A percentile compares a stretch with the other conserved stretches of the same genome.
These are phyloP conservation scores for Aspergillus proliferans DNA, from an alignment of 2,329 filamentous ascomycete species.

Conservation along the genomic window DNA sequence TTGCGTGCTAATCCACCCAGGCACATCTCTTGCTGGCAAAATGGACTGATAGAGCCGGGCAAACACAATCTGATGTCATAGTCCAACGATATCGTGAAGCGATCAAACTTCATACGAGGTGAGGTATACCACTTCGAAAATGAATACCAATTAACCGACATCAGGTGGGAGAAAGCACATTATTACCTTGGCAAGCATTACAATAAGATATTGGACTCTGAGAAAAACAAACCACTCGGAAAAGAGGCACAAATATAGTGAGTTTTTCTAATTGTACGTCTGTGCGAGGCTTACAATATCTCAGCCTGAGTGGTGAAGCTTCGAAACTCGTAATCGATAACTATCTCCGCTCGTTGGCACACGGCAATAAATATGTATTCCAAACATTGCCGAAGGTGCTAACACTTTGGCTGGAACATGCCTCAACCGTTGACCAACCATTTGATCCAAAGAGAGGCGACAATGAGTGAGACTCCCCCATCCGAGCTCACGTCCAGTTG, in stretches of 20 bases:
- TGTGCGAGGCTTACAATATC: slow-evolving; percentile 14
- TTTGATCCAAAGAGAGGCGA: slow-evolving; percentile 47
- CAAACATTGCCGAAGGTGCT: slow-evolving; percentile 87
- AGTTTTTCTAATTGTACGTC: slow-evolving; percentile 8
- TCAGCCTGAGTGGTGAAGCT: slow-evolving; percentile 66
- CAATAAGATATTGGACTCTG: slow-evolving; percentile 88
- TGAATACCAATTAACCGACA: slow-evolving; percentile 4
- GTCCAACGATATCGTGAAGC: slow-evolving; percentile 78
- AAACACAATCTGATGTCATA: slow-evolving; percentile 76
- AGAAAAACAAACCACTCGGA: slow-evolving; percentile 67
- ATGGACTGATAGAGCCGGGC: slow-evolving; percentile 93
- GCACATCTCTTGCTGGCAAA: slow-evolving; percentile 87
- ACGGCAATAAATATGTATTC: slow-evolving; percentile 91
- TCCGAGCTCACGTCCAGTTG: background rate
- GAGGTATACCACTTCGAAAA: background rate
- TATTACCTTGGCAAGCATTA: slow-evolving; percentile 97
- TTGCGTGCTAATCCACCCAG: slow-evolving; percentile 28
- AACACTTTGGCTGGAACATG: slow-evolving; percentile 91
- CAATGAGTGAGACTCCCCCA: slow-evolving; percentile 30
- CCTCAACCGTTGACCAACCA: slow-evolving; percentile 62
- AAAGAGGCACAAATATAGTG: slow-evolving; percentile 70
- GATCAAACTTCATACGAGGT: slow-evolving; percentile 38
- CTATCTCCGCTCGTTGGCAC: slow-evolving; percentile 78
- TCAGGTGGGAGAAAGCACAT: slow-evolving; percentile 88
- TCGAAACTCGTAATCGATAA: slow-evolving; percentile 89